Percentiles rank a stretch among this genome's conserved stretches.
phyloP scores from a whole-genome alignment of 2,329 filamentous ascomycete genomes.

The Sclerotinia subarctica region DNA sequence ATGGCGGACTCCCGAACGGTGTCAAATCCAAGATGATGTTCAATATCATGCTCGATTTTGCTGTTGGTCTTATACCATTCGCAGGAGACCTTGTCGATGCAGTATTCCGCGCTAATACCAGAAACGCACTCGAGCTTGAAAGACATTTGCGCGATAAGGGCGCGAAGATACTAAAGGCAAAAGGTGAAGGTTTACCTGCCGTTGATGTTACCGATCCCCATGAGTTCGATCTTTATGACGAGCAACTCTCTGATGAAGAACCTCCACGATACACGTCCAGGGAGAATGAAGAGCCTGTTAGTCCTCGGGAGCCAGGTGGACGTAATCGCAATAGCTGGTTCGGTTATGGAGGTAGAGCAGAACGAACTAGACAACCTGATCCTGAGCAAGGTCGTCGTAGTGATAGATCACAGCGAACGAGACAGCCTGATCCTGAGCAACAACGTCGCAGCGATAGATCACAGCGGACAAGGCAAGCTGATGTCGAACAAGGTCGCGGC shows the following conservation, averaged over 20 bases:
- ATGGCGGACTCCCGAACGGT: constrained; percentile 66
- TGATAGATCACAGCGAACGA: constrained; percentile 33
- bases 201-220: constrained; percentile 53
- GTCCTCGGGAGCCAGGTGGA: constrained; percentile 22
- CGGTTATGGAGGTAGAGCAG: constrained; percentile 34
- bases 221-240: constrained; percentile 45
- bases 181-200: constrained; percentile 47
- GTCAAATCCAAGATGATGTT: constrained; percentile 71
- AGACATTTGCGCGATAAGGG: constrained; percentile 66
- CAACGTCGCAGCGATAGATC: constrained; percentile 26
- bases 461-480: constrained; percentile 36
- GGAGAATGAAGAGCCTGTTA: constrained; percentile 23
- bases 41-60: constrained; percentile 73
- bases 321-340: constrained; percentile 33
- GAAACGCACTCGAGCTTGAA: constrained; percentile 66
- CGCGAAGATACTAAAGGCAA: constrained; percentile 51
- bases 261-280: constrained; percentile 34
- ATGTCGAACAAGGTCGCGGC: constrained; percentile 32
- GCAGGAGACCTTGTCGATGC: constrained; percentile 72
- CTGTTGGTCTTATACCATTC: constrained; percentile 70
- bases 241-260: constrained; percentile 30
- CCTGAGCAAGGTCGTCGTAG: constrained; percentile 29
- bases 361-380: constrained; percentile 37
- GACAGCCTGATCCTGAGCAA: constrained; percentile 35
- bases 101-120: constrained; percentile 70